Conservation (phyloP, 331 rosid genomes). For the Rosa hybrid region DNA sequence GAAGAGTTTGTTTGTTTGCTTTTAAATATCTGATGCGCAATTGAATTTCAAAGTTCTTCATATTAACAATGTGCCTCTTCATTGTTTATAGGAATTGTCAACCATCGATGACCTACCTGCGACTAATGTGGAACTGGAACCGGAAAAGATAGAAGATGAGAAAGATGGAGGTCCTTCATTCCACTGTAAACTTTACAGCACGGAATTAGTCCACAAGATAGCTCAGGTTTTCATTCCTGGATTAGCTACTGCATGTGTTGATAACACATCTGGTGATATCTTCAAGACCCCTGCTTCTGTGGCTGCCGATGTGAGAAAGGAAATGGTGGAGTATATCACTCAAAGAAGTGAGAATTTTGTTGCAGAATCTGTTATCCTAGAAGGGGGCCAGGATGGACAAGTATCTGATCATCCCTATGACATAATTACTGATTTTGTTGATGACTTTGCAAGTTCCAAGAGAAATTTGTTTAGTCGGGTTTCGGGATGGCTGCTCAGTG, state of each 20-base stretch:
- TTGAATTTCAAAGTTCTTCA: not conserved
- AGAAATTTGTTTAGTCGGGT: conserved; percentile 72
- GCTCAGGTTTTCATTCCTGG: conserved; percentile 82
- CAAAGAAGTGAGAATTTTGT: conserved; percentile 75
- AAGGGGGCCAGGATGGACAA: conserved; percentile 53
- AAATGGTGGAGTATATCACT: conserved; percentile 66
- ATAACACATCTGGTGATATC: conserved; percentile 68
- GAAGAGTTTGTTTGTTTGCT: not conserved
- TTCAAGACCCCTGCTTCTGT: conserved; percentile 69
- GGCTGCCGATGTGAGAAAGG: conserved; percentile 74
- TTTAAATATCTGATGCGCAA: not conserved
- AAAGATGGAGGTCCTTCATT: conserved; percentile 45
- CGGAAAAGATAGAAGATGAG: conserved; percentile 61
- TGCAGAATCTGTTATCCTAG: conserved; percentile 67
- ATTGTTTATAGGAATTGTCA: conserved; percentile 42
- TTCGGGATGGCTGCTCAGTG: conserved; percentile 77
- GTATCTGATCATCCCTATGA: conserved; percentile 67
- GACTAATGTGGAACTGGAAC: conserved; percentile 46
- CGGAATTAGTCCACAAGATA: conserved; percentile 64
- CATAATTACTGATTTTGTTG: conserved; percentile 69
- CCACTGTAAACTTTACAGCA: conserved; percentile 66
- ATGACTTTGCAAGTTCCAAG: conserved; percentile 64
- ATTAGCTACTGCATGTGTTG: conserved; percentile 76
- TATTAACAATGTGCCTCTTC: not conserved
- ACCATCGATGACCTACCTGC: conserved; percentile 51